Percentiles rank a stretch among this genome's conserved stretches.
Evolutionary conservation across 441 rosid genomes (phyloP).

Genomic region (Corymbia calophylla): DNA sequence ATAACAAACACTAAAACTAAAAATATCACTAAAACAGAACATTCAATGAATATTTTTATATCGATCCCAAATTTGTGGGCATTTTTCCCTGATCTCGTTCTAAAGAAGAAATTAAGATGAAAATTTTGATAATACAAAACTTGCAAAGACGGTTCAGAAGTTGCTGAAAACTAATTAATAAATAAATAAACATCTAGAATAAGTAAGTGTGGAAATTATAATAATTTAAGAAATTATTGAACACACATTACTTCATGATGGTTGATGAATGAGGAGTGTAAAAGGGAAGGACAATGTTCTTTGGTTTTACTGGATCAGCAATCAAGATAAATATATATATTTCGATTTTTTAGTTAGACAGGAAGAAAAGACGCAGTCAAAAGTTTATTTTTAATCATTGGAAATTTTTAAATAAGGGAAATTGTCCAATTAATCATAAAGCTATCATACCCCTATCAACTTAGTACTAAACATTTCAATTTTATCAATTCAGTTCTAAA

Average conservation of each 20-base stretch:
- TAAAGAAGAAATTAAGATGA: not conserved
- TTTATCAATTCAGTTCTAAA: not conserved
- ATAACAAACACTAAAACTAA: not conserved
- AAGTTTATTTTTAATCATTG: not conserved
- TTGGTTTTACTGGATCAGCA: not conserved
- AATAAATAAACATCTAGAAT: not conserved
- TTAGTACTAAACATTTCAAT: not conserved
- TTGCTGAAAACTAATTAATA: not conserved
- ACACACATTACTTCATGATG: not conserved
- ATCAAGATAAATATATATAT: not conserved
- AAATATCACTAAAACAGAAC: not conserved
- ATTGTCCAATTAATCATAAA: not conserved
- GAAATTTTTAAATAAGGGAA: not conserved
- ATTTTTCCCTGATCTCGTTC: not conserved
- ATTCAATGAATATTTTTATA: not conserved
- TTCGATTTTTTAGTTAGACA: not conserved
- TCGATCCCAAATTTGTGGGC: not conserved
- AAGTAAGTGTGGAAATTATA: not conserved
- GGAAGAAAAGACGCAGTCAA: not conserved
- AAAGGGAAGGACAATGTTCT: not conserved
- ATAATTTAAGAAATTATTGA: not conserved
- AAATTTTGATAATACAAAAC: not conserved
- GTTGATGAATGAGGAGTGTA: not conserved
- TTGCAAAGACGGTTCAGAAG: not conserved
- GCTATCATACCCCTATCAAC: accelerated